Conservation (phyloP, 257 asterid species). For the Scutellaria barbata region DNA sequence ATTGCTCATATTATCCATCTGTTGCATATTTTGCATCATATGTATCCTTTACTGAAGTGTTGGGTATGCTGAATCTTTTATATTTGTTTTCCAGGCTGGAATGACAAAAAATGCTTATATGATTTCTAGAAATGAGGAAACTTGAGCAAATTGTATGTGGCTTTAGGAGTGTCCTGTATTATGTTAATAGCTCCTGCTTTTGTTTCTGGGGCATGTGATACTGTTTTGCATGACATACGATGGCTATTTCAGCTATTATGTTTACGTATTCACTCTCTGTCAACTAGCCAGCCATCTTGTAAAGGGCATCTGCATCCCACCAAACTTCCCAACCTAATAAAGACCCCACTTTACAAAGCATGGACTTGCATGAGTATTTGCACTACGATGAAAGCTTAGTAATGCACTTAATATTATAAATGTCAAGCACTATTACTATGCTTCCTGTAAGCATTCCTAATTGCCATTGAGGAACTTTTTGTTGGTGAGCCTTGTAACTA, state of each 20-base stretch:
- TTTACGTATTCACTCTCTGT: not conserved
- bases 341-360: not conserved
- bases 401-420: conserved; percentile 5
- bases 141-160: not conserved
- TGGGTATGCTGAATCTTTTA: not conserved
- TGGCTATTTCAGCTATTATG: not conserved
- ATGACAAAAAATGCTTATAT: not conserved
- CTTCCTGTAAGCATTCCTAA: conserved; percentile 3
- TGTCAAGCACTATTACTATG: not conserved
- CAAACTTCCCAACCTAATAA: not conserved
- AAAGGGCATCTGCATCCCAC: not conserved
- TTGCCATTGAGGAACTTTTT: not conserved
- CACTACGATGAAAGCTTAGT: conserved; percentile 12
- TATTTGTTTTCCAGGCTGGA: not conserved
- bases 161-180: not conserved
- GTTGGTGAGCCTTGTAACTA: not conserved
- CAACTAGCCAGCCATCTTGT: not conserved
- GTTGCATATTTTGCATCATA: not conserved
- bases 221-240: not conserved
- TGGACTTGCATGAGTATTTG: not conserved
- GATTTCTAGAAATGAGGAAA: not conserved
- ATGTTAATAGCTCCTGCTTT: not conserved
- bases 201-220: not conserved
- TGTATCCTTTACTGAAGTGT: not conserved
- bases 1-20: not conserved